Percentiles rank a stretch among this genome's conserved stretches.
Evolutionary conservation across 495 filamentous ascomycete genomes (phyloP).

Genomic region (Hypomontagnella submonticulosa): DNA sequence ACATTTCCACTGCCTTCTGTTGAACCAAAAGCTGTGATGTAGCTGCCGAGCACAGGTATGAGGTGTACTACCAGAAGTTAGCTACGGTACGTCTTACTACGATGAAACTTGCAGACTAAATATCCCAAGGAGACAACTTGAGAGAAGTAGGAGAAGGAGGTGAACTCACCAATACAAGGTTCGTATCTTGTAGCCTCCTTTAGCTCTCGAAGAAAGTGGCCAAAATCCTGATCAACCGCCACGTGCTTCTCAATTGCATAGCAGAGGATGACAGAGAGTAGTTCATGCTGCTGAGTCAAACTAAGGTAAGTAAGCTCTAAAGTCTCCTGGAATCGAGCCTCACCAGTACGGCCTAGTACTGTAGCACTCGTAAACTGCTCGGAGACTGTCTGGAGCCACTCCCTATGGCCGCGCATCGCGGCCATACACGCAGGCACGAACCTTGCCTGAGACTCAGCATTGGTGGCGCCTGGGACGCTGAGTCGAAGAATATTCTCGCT

Average conservation of each 20-base stretch:
- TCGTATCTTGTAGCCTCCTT: constrained; percentile 60
- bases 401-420: constrained; percentile 77
- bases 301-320: constrained; percentile 77
- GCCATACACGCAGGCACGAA: constrained; percentile 76
- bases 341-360: constrained; percentile 72
- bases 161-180: constrained; percentile 39
- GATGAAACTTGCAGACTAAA: background rate
- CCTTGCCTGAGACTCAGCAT: constrained; percentile 40
- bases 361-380: constrained; percentile 77
- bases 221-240: constrained; percentile 76
- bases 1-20: constrained; percentile 68
- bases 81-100: background rate
- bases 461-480: constrained; percentile 40
- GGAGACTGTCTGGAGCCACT: constrained; percentile 73
- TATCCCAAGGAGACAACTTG: background rate
- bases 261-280: constrained; percentile 78
- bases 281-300: constrained; percentile 86
- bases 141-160: background rate
- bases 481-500: constrained; percentile 52
- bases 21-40: constrained; percentile 78
- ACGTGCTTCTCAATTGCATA: constrained; percentile 80
- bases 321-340: constrained; percentile 74
- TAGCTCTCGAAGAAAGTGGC: constrained; percentile 70
- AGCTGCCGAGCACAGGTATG: constrained; percentile 77
- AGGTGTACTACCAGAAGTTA: constrained; percentile 72